Conservation (phyloP, 2,329 filamentous ascomycete species). For the Berkeleyomyces rouxiae region DNA sequence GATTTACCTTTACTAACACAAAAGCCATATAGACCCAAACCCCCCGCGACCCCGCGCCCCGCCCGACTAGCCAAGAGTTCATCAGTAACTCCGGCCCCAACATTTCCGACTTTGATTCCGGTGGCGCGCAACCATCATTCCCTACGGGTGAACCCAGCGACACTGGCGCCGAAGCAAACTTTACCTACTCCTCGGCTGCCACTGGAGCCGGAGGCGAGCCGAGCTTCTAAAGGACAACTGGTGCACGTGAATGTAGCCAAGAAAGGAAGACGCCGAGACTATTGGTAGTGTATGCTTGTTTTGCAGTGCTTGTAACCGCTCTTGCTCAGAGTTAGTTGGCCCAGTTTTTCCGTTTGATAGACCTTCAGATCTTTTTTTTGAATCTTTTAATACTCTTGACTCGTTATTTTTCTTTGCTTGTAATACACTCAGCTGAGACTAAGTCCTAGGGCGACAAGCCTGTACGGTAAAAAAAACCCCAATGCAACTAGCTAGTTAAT, state of each 20-base stretch:
- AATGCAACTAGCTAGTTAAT: too few relatives aligned
- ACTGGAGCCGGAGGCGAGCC: background rate
- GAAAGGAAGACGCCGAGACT: background rate
- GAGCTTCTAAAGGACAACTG: background rate
- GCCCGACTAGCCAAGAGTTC: constrained; percentile 9
- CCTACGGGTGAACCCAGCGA: background rate
- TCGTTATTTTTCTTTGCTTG: too few relatives aligned
- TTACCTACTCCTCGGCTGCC: background rate
- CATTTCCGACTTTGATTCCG: constrained; percentile 19
- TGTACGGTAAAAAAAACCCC: too few relatives aligned
- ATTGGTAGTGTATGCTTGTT: background rate
- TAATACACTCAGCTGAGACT: too few relatives aligned
- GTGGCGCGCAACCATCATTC: constrained; percentile 20
- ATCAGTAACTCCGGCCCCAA: constrained; percentile 16
- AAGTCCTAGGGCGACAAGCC: too few relatives aligned
- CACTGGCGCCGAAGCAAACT: background rate
- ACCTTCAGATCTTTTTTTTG: too few relatives aligned
- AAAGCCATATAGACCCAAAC: constrained; percentile 3
- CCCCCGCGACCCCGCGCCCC: constrained; percentile 4
- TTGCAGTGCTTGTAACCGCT: too few relatives aligned
- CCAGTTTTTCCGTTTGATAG: too few relatives aligned
- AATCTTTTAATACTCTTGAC: too few relatives aligned
- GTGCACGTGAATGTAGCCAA: background rate
- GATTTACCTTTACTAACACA: background rate
- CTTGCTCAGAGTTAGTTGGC: too few relatives aligned